A percentile compares a stretch with the other conserved stretches of the same genome.
phyloP scores from a whole-genome alignment of 495 filamentous ascomycete species.

The Penicillium lagena region DNA sequence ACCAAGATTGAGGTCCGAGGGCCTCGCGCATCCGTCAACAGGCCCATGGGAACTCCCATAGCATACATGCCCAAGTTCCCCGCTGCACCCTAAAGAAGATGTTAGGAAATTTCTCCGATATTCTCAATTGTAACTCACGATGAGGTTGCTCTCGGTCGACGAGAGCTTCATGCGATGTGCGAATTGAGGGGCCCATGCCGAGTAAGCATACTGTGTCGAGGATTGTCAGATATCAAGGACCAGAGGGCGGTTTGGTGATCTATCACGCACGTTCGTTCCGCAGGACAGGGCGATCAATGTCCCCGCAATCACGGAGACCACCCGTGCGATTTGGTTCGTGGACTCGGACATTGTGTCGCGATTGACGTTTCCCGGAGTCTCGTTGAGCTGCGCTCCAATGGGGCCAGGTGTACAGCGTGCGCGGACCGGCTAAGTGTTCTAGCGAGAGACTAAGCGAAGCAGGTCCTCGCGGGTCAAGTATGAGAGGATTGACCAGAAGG shows the following conservation, averaged over 20 bases:
- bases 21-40: conserved; percentile 79
- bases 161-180: conserved; percentile 78
- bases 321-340: conserved; percentile 33
- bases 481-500: conserved; percentile 1
- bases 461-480: background rate
- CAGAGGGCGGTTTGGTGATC: background rate
- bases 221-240: background rate
- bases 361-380: background rate
- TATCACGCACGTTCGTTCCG: conserved; percentile 75
- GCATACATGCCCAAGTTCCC: conserved; percentile 96
- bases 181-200: conserved; percentile 95
- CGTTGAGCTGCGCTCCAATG: no score
- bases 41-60: conserved; percentile 81
- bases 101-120: background rate
- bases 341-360: conserved; percentile 17
- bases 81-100: conserved; percentile 56
- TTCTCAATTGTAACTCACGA: conserved; percentile 45
- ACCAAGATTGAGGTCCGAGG: conserved; percentile 69
- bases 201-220: conserved; percentile 83
- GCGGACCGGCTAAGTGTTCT: conserved; percentile 2
- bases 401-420: background rate
- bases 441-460: conserved; percentile 2
- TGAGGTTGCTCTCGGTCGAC: conserved; percentile 84
- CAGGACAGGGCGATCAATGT: conserved; percentile 82
- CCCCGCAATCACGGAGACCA: conserved; percentile 77